These are phyloP conservation scores for Hysterium pulicare DNA, from an alignment of 2,329 filamentous ascomycete genomes.

Conservation along the genomic window DNA sequence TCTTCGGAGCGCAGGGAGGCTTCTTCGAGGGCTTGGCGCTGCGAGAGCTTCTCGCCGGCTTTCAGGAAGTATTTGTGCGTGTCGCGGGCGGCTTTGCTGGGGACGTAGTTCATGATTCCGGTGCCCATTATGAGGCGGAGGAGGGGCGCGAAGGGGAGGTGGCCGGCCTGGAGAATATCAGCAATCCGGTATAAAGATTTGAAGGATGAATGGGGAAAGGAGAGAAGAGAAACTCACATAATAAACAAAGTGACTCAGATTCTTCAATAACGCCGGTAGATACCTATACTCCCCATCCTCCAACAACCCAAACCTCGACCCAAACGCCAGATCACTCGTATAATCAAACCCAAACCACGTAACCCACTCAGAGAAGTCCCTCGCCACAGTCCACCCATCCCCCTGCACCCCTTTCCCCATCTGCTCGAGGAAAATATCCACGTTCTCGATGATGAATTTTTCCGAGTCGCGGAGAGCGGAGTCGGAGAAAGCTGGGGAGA, in stretches of 20 bases:
- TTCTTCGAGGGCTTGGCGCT: constrained; percentile 3
- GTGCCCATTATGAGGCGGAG: constrained; percentile 3
- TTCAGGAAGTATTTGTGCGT: constrained; percentile 1
- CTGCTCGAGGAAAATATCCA: neutral
- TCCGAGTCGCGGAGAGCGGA: constrained; percentile 3
- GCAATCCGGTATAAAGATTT: neutral
- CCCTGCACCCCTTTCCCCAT: neutral
- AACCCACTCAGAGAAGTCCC: constrained; percentile 1
- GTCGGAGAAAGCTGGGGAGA: constrained; percentile 6
- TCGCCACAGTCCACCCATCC: neutral
- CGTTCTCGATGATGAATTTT: neutral
- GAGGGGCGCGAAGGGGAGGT: constrained; percentile 5
- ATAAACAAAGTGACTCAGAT: constrained; percentile 2
- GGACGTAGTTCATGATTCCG: neutral
- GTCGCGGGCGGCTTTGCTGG: constrained; percentile 2
- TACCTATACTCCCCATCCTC: constrained; percentile 3
- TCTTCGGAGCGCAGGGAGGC: too few species aligned
- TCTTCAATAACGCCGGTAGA: constrained; percentile 2
- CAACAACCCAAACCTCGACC: constrained; percentile 1
- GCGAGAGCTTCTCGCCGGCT: neutral
- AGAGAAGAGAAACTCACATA: neutral
- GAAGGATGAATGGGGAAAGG: neutral
- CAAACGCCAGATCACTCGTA: constrained; percentile 3
- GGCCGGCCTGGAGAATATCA: constrained; percentile 1
- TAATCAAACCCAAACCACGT: constrained; percentile 5